Evolutionary conservation across 768 basidiomycete species (phyloP).

Genomic region (Lentinula detonsa): DNA sequence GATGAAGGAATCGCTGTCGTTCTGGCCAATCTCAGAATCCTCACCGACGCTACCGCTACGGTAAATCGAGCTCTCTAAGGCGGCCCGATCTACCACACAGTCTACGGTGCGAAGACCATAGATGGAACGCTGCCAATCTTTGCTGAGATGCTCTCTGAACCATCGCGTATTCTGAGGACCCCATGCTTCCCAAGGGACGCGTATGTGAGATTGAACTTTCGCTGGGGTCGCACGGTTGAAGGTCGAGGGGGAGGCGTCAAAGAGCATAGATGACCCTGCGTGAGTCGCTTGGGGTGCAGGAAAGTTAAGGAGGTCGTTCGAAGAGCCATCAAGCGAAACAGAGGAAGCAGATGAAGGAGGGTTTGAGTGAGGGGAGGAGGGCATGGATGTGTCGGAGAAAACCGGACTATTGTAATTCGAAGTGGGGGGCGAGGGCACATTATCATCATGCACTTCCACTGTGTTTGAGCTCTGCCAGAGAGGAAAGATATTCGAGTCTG

Average conservation of each 20-base stretch:
- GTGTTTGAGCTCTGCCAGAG: background rate
- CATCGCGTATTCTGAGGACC: slow-evolving; percentile 47
- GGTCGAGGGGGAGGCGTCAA: slow-evolving; percentile 2
- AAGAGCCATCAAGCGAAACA: background rate
- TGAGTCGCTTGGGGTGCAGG: background rate
- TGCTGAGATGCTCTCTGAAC: slow-evolving; percentile 43
- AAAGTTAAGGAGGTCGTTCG: background rate
- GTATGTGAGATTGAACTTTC: slow-evolving; percentile 15
- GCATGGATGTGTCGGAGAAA: slow-evolving; percentile 4
- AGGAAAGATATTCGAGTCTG: background rate
- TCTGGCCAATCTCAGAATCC: background rate
- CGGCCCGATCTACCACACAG: slow-evolving; percentile 19
- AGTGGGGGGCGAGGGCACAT: background rate
- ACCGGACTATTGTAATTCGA: background rate
- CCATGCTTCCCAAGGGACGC: slow-evolving; percentile 44
- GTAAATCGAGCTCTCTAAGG: slow-evolving; percentile 2
- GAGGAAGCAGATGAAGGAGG: background rate
- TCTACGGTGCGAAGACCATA: slow-evolving; percentile 47
- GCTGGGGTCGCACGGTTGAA: slow-evolving; percentile 6
- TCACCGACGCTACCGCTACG: background rate
- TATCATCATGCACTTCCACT: background rate
- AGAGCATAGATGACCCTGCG: background rate
- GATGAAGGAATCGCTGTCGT: background rate
- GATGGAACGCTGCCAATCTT: slow-evolving; percentile 52
- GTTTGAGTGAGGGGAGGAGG: slow-evolving; percentile 7